Conservation (phyloP, 106 monocot genomes). For the Posidonia australis region DNA sequence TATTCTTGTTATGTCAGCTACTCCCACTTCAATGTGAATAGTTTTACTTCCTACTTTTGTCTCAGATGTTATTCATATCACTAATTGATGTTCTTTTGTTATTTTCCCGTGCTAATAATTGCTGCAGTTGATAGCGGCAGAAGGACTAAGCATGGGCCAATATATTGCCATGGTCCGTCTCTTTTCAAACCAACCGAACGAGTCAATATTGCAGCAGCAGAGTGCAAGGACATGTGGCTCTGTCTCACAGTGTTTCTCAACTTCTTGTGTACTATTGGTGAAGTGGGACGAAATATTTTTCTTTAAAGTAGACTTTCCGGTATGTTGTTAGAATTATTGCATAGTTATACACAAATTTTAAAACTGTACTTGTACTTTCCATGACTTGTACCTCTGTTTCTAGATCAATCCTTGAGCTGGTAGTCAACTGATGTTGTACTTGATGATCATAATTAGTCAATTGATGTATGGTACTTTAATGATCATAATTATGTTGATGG, state of each 20-base stretch:
- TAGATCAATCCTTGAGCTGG: no score
- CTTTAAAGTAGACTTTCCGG: slow-evolving; percentile 74
- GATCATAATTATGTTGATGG: not conserved
- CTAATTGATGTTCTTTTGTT: no score
- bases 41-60: not conserved
- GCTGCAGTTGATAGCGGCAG: slow-evolving; percentile 34
- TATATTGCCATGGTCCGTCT: slow-evolving; percentile 40
- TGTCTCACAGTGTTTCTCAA: slow-evolving; percentile 20
- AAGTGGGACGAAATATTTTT: slow-evolving; percentile 78
- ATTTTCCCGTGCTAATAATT: no score
- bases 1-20: no score
- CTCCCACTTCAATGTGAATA: not conserved
- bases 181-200: slow-evolving; percentile 19
- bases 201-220: slow-evolving; percentile 43
- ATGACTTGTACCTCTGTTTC: no score
- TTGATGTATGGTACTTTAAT: no score
- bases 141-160: slow-evolving; percentile 32
- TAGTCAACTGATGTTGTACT: no score
- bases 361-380: not conserved
- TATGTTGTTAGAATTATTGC: slow-evolving; percentile 17
- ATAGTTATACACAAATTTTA: not conserved
- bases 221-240: slow-evolving; percentile 68
- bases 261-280: slow-evolving; percentile 26
- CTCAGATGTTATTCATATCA: no score
- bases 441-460: not conserved